phyloP scores from a whole-genome alignment of 345 rosid genomes.

The Syzygium oleosum region DNA sequence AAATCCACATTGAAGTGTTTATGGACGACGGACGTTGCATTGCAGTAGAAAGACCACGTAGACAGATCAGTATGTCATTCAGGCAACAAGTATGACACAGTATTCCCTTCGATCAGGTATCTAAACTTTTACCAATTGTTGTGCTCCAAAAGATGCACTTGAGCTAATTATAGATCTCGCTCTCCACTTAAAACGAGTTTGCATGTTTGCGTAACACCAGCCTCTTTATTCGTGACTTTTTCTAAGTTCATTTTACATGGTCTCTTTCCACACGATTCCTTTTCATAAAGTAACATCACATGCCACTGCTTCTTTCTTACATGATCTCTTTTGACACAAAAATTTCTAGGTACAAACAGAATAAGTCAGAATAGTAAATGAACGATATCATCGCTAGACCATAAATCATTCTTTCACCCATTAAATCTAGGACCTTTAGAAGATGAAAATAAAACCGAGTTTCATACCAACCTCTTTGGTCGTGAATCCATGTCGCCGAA shows the following conservation, averaged over 20 bases:
- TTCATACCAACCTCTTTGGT: constrained; percentile 41
- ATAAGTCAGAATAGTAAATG: background rate
- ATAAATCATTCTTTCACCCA: background rate
- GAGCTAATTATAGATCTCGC: background rate
- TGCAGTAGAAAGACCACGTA: background rate
- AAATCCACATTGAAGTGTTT: background rate
- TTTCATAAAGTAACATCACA: background rate
- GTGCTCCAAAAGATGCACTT: background rate
- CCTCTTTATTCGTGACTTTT: background rate
- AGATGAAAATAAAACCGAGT: background rate
- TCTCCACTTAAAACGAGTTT: background rate
- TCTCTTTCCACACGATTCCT: background rate
- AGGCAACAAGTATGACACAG: background rate
- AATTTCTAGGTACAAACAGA: background rate
- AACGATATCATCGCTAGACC: background rate
- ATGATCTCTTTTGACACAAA: background rate
- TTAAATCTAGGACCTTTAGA: background rate
- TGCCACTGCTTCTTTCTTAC: background rate
- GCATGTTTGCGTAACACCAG: background rate
- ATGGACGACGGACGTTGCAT: background rate
- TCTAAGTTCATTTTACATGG: background rate
- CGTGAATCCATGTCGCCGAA: constrained; percentile 65
- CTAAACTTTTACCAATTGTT: background rate
- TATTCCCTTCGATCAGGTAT: background rate
- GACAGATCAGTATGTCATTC: background rate